Percentiles rank a stretch among this genome's conserved stretches.
phyloP scores from a whole-genome alignment of 352 stramenopile genomes.

The Pythium phragmiticola region DNA sequence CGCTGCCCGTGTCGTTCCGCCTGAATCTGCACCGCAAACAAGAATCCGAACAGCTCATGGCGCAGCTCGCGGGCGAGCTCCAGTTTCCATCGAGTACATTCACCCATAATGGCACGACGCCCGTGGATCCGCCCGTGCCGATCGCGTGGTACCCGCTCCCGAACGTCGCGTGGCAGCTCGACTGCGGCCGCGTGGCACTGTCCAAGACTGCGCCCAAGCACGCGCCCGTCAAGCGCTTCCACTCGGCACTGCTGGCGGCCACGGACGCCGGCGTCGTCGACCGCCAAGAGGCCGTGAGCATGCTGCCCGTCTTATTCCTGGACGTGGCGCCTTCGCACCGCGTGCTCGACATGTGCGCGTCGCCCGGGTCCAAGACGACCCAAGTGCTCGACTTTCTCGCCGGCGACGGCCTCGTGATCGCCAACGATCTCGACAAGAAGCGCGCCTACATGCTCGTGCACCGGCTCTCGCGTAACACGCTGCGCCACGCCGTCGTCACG shows the following conservation, averaged over 20 bases:
- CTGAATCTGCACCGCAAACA: constrained; percentile 75
- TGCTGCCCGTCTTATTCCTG: constrained; percentile 96
- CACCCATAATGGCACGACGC: constrained; percentile 41
- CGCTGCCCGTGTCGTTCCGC: constrained; percentile 79
- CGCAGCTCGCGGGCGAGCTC: constrained; percentile 38
- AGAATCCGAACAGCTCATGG: constrained; percentile 48
- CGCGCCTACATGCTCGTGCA: constrained; percentile 97
- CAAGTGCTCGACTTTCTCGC: constrained; percentile 93
- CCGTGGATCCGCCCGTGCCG: constrained; percentile 62
- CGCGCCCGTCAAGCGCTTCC: constrained; percentile 85
- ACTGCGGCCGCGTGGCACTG: constrained; percentile 77
- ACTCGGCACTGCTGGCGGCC: constrained; percentile 92
- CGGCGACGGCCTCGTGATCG: constrained; percentile 85
- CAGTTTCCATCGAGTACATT: constrained; percentile 62
- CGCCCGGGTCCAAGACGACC: constrained; percentile 98
- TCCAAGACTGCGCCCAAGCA: constrained; percentile 84
- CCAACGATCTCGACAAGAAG: constrained; percentile 96
- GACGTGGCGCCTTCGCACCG: constrained; percentile 85
- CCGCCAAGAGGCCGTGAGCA: constrained; percentile 97
- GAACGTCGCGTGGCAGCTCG: constrained; percentile 81
- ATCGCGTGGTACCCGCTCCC: constrained; percentile 79
- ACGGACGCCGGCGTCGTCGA: constrained; percentile 90
- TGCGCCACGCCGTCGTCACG: constrained; percentile 82
- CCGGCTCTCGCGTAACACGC: constrained; percentile 77
- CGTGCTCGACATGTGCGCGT: constrained; percentile 84